Base-by-base conservation (phyloP, 116 monocot species). In the Cymodocea nodosa region DNA sequence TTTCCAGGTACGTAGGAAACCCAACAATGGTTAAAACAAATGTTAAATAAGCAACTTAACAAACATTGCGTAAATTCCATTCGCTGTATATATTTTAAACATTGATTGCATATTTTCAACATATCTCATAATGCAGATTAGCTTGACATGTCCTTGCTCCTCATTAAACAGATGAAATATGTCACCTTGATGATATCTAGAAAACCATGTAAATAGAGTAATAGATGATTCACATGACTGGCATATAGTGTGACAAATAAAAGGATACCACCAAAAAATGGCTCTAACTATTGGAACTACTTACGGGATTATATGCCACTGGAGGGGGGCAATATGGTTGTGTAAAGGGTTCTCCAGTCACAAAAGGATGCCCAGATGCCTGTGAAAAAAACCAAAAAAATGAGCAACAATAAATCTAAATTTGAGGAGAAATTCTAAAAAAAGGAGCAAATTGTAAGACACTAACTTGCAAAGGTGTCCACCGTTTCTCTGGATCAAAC, bases 391-490 rank as follows among this genome's bases (percentile, higher is more conserved):
- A 49, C 50, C 15, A 36, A 54, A 15, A 55, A 57, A 34, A 25
- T 56, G 24, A 36, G 25, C 1, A 50, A 23, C 44, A n/a, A 50
- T 23, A 23, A 65, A 40, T 17, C 6, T 18, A 18, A 40, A 50
- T 2, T 23, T 44, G 13, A 20, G 14, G 25, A 23, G 44, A 18
- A 39, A 49, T 19, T 15, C 17, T 49, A 67, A 52, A 55, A 23
- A 65, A 37, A 64, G 23, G 64, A 56, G 8, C 35, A n/a, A 35
- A 54, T n/a, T 63, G 49, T 44, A 14, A 30, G 40, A 23, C 66
- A 59, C 66, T 15, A 81, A 98, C 98, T 92, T 99, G 99, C 80
- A 89, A 65, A 56, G 99, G 99, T 18, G 92, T 86, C 99, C 99
- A 99, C 44, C 99, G 72, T 71, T 92, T 99, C 68, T 58, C 71